phyloP scores from a whole-genome alignment of 176 grass and related monocot genomes.

The Eragrostis nindensis region DNA sequence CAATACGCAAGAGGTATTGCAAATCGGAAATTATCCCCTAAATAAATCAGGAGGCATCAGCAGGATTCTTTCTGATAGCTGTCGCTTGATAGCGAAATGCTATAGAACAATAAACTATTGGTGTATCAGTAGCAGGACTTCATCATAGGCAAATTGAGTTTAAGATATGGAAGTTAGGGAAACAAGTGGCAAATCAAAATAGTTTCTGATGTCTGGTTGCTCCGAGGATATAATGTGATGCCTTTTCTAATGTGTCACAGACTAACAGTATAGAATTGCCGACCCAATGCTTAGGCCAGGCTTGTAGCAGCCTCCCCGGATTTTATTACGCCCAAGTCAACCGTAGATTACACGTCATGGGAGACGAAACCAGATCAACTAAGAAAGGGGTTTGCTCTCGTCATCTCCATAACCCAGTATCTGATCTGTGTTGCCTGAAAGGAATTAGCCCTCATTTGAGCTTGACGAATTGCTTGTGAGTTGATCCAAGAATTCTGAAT shows the following conservation, averaged over 20 bases:
- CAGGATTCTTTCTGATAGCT: background rate
- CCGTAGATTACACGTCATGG: background rate
- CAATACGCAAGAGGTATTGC: background rate
- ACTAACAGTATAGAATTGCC: background rate
- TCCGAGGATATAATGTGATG: background rate
- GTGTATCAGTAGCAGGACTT: background rate
- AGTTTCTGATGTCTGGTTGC: background rate
- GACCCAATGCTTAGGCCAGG: background rate
- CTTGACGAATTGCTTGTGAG: background rate
- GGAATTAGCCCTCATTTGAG: too few species aligned
- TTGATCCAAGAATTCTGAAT: background rate
- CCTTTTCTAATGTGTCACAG: background rate
- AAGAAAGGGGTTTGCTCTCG: background rate
- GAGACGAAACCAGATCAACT: background rate
- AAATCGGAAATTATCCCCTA: background rate
- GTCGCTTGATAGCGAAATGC: background rate
- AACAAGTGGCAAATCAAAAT: background rate
- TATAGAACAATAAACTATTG: background rate
- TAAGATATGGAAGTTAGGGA: background rate
- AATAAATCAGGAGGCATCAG: background rate
- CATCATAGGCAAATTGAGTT: background rate
- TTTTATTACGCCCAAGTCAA: background rate
- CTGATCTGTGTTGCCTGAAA: too few species aligned
- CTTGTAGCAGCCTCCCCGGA: conserved; percentile 5
- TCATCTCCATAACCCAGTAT: background rate